These are phyloP conservation scores for Calonectria leucothoes DNA, from an alignment of 2,329 filamentous ascomycete genomes.

Conservation along the genomic window DNA sequence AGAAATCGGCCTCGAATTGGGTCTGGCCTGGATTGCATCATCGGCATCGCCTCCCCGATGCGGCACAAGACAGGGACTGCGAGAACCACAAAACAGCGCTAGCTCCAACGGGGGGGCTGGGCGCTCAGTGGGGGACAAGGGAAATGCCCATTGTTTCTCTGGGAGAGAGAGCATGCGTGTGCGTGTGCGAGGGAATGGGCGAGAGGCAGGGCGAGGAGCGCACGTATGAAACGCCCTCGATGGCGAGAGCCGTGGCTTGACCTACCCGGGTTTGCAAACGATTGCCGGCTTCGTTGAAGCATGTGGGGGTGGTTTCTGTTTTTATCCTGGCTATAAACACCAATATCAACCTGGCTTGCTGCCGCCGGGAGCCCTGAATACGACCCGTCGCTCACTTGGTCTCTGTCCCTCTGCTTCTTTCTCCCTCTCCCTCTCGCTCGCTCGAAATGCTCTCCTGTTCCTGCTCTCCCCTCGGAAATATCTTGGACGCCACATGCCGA, in stretches of 20 bases:
- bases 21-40: constrained; percentile 38
- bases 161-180: background rate
- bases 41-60: constrained; percentile 34
- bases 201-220: too few relatives aligned
- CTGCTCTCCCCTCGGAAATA: background rate
- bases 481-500: constrained; percentile 1
- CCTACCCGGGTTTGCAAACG: background rate
- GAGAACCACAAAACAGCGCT: constrained; percentile 25
- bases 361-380: background rate
- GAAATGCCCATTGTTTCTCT: background rate
- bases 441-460: background rate
- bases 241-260: background rate
- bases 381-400: background rate
- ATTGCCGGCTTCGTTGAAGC: background rate
- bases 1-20: constrained; percentile 42
- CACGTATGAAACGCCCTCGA: background rate
- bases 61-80: constrained; percentile 19
- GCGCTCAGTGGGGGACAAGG: constrained; percentile 18
- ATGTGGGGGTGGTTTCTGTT: background rate
- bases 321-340: background rate
- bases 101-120: constrained; percentile 29
- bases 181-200: too few relatives aligned
- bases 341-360: background rate
- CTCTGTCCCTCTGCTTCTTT: background rate
- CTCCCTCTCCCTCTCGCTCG: background rate